Conservation (phyloP, 1,284 basidiomycete species). For the Pseudozyma pruni region DNA sequence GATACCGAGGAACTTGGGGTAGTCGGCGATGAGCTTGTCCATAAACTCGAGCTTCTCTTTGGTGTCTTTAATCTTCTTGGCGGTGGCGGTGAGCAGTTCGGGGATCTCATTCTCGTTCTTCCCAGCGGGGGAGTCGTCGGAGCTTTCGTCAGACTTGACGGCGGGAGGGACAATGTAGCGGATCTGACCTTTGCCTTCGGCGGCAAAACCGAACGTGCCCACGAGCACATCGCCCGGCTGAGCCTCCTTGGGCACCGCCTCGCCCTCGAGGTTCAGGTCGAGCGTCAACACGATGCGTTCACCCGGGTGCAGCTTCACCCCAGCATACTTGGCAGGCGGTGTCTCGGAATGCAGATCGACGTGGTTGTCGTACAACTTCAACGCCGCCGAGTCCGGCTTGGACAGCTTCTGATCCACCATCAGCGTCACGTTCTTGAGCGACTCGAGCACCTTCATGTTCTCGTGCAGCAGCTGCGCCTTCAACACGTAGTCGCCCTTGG, state of each 20-base stretch:
- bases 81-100: constrained; percentile 63
- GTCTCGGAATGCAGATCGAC: constrained; percentile 60
- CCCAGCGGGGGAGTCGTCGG: constrained; percentile 13
- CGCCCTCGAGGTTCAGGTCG: constrained; percentile 63
- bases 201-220: constrained; percentile 60
- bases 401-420: constrained; percentile 63
- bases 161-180: constrained; percentile 65
- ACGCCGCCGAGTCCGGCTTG: constrained; percentile 61
- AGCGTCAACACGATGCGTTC: constrained; percentile 62
- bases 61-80: constrained; percentile 63
- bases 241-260: constrained; percentile 64
- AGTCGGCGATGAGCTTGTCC: constrained; percentile 58
- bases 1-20: constrained; percentile 62
- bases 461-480: constrained; percentile 63
- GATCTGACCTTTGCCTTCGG: constrained; percentile 56
- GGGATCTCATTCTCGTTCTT: constrained; percentile 60
- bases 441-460: constrained; percentile 60
- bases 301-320: constrained; percentile 64
- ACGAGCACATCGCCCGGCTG: constrained; percentile 65
- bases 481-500: constrained; percentile 66
- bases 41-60: constrained; percentile 62
- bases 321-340: constrained; percentile 52
- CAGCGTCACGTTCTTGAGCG: constrained; percentile 61
- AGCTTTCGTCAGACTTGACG: constrained; percentile 40
- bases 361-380: constrained; percentile 66